Base-by-base conservation (phyloP, 2,329 filamentous ascomycete species). In the Trichophyton mentagrophytes region DNA sequence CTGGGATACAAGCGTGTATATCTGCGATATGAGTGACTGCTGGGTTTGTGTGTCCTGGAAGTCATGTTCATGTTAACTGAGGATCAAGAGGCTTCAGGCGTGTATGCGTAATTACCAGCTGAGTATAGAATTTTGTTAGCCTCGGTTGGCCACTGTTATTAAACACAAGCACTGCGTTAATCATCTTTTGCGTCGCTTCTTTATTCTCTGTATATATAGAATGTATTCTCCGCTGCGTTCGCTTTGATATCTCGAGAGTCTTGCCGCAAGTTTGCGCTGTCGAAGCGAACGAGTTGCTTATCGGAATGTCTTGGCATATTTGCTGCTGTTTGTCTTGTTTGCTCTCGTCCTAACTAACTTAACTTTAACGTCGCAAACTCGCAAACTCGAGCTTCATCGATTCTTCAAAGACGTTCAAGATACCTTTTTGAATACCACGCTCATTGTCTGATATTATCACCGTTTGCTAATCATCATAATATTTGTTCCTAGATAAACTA, bases 121-220 rank as follows among this genome's bases (percentile, higher is more conserved):
- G 92, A 1, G 92, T 96, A 74, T 99, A 99, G 80, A 99, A 99
- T 71, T 97, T 97, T 68, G 92, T 97, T 73, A 99, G 82, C 61
- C 93, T 87, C 42, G 93, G 92, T 76, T 99, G 92, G 65, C 93
- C 93, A 69, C 92, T 90, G 78, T 96, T 96, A 72, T 99, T 99
- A 80, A 99, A 99, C 73, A 99, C 92, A 66, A 99, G 81, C 64
- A 99, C 92, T 36, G 95, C 93, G 80, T 96, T 99, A 75, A 99
- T 97, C 93, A 99, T 99, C 7, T 51, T 30, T 61, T 40, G 44
- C 11, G 22, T 44, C 15, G 25, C 2, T 30, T 3, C n/a, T 11
- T 53, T 33, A 38, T 13, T 13, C 11, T 15, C 44, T 20, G 5
- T 22, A 3, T 44, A 7, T 7, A 2, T 33, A 1, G 6, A 20